phyloP scores from a whole-genome alignment of 1,284 basidiomycete species.

The Cutaneotrichosporon arboriforme region DNA sequence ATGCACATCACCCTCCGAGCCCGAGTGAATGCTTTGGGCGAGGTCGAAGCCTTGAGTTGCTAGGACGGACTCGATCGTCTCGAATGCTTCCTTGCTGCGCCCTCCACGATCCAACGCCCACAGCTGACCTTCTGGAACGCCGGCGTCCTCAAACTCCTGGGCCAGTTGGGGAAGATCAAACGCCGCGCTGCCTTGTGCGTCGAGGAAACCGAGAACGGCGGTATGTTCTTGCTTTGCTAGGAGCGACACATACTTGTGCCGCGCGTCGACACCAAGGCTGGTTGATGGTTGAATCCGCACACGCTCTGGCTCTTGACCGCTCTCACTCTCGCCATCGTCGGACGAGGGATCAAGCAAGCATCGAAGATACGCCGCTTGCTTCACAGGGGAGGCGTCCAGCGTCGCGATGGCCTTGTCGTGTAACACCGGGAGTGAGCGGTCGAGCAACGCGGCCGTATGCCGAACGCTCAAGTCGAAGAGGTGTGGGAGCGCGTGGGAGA shows the following conservation, averaged over 20 bases:
- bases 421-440: slow-evolving; percentile 60
- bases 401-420: slow-evolving; percentile 53
- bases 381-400: slow-evolving; percentile 48
- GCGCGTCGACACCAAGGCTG: slow-evolving; percentile 54
- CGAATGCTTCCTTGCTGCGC: slow-evolving; percentile 61
- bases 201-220: slow-evolving; percentile 63
- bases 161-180: slow-evolving; percentile 61
- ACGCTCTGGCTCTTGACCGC: not conserved
- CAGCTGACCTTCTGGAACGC: slow-evolving; percentile 69
- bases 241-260: slow-evolving; percentile 62
- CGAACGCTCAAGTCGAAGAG: slow-evolving; percentile 61
- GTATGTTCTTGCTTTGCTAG: slow-evolving; percentile 66
- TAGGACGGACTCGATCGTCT: slow-evolving; percentile 61
- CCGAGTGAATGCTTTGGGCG: slow-evolving; percentile 49
- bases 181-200: slow-evolving; percentile 55
- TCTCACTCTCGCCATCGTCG: slow-evolving; percentile 40
- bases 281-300: slow-evolving; percentile 29
- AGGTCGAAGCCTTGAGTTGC: slow-evolving; percentile 56
- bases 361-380: slow-evolving; percentile 71
- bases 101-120: slow-evolving; percentile 72
- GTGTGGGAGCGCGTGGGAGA: slow-evolving; percentile 58
- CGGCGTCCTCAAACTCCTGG: slow-evolving; percentile 60
- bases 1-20: slow-evolving; percentile 37
- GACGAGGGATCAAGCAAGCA: slow-evolving; percentile 62
- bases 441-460: slow-evolving; percentile 68